Evolutionary conservation across 2,329 filamentous ascomycete genomes (phyloP).

Genomic region (Myriosclerotinia scirpicola): DNA sequence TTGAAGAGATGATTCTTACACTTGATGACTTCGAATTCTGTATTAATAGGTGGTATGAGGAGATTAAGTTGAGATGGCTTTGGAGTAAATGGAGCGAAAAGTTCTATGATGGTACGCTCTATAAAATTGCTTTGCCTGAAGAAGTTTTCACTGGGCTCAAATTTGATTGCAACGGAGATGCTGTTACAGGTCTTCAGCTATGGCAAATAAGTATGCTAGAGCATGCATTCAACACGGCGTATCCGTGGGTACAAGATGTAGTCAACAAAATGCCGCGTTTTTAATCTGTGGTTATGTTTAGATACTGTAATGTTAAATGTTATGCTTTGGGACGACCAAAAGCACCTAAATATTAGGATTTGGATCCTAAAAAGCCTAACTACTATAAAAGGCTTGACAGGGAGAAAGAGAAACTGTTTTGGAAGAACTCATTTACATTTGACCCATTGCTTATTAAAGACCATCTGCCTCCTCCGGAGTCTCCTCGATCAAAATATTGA

Average conservation of each 20-base stretch:
- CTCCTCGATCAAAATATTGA: no score
- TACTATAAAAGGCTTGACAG: no score
- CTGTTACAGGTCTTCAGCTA: fast-evolving
- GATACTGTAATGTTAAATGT: neutral
- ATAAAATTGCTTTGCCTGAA: neutral
- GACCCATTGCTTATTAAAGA: no score
- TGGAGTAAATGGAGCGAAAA: neutral
- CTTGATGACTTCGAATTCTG: neutral
- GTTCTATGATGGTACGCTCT: neutral
- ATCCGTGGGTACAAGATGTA: neutral
- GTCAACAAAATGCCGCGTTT: neutral
- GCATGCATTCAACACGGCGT: neutral
- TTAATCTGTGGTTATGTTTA: neutral
- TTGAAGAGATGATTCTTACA: neutral
- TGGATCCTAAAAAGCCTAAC: no score
- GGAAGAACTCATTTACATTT: no score
- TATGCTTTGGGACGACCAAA: neutral
- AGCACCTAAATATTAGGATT: no score
- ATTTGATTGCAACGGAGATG: no score
- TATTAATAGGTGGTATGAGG: neutral
- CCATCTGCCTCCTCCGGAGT: no score
- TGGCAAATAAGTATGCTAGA: neutral
- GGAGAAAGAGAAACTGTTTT: no score
- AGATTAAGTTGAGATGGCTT: neutral
- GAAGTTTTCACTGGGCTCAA: neutral